Conservation (phyloP, 176 grass and related monocot species). For the Bromus sterilis region DNA sequence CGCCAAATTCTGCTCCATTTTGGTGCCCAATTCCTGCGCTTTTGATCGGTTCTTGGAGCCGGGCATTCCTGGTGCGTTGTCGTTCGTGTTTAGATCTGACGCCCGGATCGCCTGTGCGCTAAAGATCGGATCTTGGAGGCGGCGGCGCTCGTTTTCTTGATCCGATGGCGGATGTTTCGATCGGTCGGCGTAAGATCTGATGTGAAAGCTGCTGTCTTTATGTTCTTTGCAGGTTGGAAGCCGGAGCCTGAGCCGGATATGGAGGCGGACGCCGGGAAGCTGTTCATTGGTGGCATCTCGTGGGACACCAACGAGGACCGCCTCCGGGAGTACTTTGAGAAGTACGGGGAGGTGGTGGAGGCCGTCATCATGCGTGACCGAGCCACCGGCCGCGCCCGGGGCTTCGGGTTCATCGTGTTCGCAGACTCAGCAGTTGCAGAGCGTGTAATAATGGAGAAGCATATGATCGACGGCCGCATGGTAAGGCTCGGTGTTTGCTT, state of each 20-base stretch:
- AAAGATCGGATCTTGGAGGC: conserved; percentile 13
- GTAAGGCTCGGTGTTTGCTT: conserved; percentile 32
- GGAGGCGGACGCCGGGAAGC: conserved; percentile 75
- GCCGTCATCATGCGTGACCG: conserved; percentile 82
- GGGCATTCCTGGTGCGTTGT: conserved; percentile 25
- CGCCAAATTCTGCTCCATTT: conserved; percentile 26
- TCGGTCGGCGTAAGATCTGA: conserved; percentile 36
- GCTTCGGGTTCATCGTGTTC: conserved; percentile 90
- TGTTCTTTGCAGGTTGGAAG: conserved; percentile 13
- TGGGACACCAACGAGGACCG: conserved; percentile 96
- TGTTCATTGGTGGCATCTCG: conserved; percentile 93
- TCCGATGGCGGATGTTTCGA: conserved; percentile 32
- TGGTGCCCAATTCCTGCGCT: conserved; percentile 15
- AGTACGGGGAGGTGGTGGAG: conserved; percentile 85
- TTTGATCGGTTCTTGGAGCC: conserved; percentile 33
- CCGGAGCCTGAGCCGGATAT: conserved; percentile 29
- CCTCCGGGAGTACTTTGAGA: conserved; percentile 73
- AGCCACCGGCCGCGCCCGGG: conserved; percentile 64
- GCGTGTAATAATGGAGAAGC: conserved; percentile 70
- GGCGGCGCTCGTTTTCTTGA: conserved; percentile 2
- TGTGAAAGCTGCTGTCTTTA: conserved; percentile 29
- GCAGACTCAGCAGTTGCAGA: conserved; percentile 59
- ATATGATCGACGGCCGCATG: conserved; percentile 88
- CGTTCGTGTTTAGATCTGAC: conserved; percentile 30
- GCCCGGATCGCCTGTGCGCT: background rate